A percentile compares a stretch with the other conserved stretches of the same genome.
Evolutionary conservation across 1,284 basidiomycete genomes (phyloP).

Genomic region (Bjerkandera adusta): DNA sequence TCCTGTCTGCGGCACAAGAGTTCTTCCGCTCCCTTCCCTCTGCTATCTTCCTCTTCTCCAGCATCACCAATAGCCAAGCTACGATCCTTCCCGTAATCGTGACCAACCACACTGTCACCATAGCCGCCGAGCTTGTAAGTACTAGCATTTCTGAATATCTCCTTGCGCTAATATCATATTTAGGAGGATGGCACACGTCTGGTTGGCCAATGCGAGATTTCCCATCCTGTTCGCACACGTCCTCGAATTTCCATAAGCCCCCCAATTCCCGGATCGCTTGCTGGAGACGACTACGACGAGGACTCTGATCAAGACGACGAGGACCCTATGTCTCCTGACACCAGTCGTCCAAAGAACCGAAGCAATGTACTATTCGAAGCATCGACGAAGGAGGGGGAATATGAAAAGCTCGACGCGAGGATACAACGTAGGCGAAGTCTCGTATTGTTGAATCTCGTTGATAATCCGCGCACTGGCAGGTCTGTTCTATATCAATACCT

Average conservation of each 20-base stretch:
- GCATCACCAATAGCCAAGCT: slow-evolving; percentile 82
- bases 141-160: slow-evolving; percentile 7
- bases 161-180: slow-evolving; percentile 3
- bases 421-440: slow-evolving; percentile 56
- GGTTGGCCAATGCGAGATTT: slow-evolving; percentile 96
- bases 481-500: slow-evolving; percentile 92
- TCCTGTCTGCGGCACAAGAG: slow-evolving; percentile 80
- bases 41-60: slow-evolving; percentile 94
- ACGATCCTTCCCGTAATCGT: slow-evolving; percentile 88
- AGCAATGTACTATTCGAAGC: slow-evolving; percentile 73
- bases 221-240: slow-evolving; percentile 69
- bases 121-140: slow-evolving; percentile 88
- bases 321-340: slow-evolving; percentile 39
- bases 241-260: too few relatives aligned
- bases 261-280: slow-evolving; percentile 25
- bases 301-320: slow-evolving; percentile 17
- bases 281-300: neutral
- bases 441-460: neutral
- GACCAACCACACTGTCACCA: slow-evolving; percentile 96
- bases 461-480: too few relatives aligned
- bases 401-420: slow-evolving; percentile 59
- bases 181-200: slow-evolving; percentile 79
- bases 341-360: slow-evolving; percentile 44
- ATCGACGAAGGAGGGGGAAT: slow-evolving; percentile 41
- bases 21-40: slow-evolving; percentile 91